Base-by-base conservation (phyloP, 2,329 filamentous ascomycete species). In the Aspergillus sp. region DNA sequence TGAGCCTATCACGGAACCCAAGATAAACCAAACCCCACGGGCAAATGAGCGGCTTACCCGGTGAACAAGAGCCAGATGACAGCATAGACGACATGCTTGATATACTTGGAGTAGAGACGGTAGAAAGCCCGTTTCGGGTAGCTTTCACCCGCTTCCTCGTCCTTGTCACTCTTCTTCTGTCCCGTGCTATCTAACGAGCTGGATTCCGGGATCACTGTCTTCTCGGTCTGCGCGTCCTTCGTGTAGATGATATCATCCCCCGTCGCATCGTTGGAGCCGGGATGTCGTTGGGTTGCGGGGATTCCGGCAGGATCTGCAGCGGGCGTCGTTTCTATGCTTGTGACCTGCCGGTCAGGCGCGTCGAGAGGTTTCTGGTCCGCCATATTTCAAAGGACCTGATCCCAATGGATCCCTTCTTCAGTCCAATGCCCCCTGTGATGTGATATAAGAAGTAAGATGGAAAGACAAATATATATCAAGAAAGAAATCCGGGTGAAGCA, bases 1-100 rank as follows among this genome's bases (percentile, higher is more conserved):
- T 57, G 50, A 54, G 26, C 47, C 47, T 55, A 24, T 14, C 29
- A 24, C 26, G 18, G 31, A 32, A 49, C 18, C n/a, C 49, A 16
- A 36, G 36, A 9, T 20, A 10, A 12, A 42, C 16, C 14, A 42
- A 12, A 24, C 11, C 51, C 55, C 54, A 51, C 54, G 52, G 52
- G 32, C 55, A 60, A 29, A 58, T 32, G 52, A 45, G 56, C 52
- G 54, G 76, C 78, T 74, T 74, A 84, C 82, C 81, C 82, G 54
- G 82, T 85, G 68, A 84, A 84, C 56, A 84, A 61, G 20, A 79
- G 62, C 76, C 75, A 83, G 55, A 82, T 75, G 50, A 74, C 68
- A 36, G 81, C 62, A 71, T 86, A 84, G 50, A 79, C 70, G 49
- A 81, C 63, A 71, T 75, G 71, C 55, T 70, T 73, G 18, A 59